Conservation (phyloP, 2,329 filamentous ascomycete genomes). For the Ophiostoma sp. region DNA sequence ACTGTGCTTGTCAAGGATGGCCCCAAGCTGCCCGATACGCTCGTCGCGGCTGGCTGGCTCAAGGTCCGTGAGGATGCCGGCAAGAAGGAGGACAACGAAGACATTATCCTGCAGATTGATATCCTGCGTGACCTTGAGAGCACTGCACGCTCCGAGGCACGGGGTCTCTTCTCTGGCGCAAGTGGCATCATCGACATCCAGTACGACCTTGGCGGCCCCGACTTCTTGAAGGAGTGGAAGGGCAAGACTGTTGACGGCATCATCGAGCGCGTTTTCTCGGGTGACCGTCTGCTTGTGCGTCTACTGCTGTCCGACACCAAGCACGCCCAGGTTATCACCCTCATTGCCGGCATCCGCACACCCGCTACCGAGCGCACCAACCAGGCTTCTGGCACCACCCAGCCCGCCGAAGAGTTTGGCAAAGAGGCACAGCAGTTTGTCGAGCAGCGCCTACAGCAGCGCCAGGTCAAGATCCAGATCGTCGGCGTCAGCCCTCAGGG, state of each 20-base stretch:
- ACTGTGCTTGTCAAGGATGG: slow-evolving; percentile 71
- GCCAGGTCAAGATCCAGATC: slow-evolving; percentile 74
- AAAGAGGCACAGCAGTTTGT: slow-evolving; percentile 86
- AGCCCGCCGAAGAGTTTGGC: slow-evolving; percentile 81
- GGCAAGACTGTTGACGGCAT: slow-evolving; percentile 78
- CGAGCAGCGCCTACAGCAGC: slow-evolving; percentile 78
- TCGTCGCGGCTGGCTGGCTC: slow-evolving; percentile 83
- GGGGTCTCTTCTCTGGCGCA: slow-evolving; percentile 71
- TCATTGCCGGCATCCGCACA: slow-evolving; percentile 82
- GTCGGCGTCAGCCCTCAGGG: slow-evolving; percentile 85
- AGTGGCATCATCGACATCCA: slow-evolving; percentile 66
- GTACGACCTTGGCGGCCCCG: slow-evolving; percentile 73
- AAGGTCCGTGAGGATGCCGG: slow-evolving; percentile 93
- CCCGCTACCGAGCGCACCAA: slow-evolving; percentile 84
- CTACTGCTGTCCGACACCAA: slow-evolving; percentile 74
- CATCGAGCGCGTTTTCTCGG: slow-evolving; percentile 84
- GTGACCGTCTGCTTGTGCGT: slow-evolving; percentile 81
- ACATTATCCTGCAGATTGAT: slow-evolving; percentile 65
- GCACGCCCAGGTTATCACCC: slow-evolving; percentile 82
- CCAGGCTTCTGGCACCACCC: slow-evolving; percentile 69
- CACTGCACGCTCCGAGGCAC: slow-evolving; percentile 69
- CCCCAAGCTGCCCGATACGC: slow-evolving; percentile 70
- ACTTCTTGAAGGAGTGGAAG: slow-evolving; percentile 79
- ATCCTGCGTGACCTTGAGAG: slow-evolving; percentile 71
- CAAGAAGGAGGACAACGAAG: slow-evolving; percentile 79